A percentile compares a stretch with the other conserved stretches of the same genome.
These are phyloP conservation scores for Avena eriantha DNA, from an alignment of 176 grass and related monocot species.

Conservation along the genomic window DNA sequence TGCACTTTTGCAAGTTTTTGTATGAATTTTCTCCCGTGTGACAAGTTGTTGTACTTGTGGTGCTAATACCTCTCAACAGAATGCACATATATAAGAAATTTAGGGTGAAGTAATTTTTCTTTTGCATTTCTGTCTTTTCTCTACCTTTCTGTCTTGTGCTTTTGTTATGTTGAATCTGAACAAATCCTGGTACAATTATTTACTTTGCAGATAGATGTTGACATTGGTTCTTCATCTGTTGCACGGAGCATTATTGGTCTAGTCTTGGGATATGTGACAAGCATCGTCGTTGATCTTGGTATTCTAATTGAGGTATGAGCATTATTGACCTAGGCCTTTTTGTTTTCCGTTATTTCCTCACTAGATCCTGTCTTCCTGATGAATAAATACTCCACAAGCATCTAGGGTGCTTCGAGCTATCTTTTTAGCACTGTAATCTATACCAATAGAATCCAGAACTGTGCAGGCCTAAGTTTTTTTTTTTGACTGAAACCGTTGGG, in stretches of 20 bases:
- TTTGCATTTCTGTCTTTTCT: not conserved
- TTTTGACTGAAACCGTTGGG: no score
- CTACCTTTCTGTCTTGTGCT: not conserved
- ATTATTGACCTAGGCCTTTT: not conserved
- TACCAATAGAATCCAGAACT: not conserved
- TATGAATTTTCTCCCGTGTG: no score
- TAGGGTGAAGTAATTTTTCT: not conserved
- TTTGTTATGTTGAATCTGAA: slow-evolving; percentile 39
- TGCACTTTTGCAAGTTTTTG: no score
- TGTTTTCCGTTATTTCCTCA: not conserved
- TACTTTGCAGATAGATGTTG: slow-evolving; percentile 92
- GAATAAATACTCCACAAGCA: slow-evolving; percentile 3
- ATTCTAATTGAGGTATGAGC: slow-evolving; percentile 87
- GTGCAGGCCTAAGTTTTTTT: not conserved
- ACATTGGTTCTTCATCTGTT: slow-evolving; percentile 95
- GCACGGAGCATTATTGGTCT: slow-evolving; percentile 94
- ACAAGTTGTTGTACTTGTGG: no score
- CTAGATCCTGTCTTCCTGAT: not conserved
- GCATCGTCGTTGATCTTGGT: slow-evolving; percentile 93
- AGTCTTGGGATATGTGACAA: slow-evolving; percentile 95
- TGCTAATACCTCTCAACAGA: no score
- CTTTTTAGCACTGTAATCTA: not conserved
- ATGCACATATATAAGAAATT: slow-evolving; percentile 20
- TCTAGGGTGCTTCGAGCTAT: not conserved
- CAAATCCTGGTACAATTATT: slow-evolving; percentile 1